Evolutionary conservation across 2,329 filamentous ascomycete genomes (phyloP), one percentile per base, ranked within the genome.

Genomic region (Fusarium armeniacum): DNA sequence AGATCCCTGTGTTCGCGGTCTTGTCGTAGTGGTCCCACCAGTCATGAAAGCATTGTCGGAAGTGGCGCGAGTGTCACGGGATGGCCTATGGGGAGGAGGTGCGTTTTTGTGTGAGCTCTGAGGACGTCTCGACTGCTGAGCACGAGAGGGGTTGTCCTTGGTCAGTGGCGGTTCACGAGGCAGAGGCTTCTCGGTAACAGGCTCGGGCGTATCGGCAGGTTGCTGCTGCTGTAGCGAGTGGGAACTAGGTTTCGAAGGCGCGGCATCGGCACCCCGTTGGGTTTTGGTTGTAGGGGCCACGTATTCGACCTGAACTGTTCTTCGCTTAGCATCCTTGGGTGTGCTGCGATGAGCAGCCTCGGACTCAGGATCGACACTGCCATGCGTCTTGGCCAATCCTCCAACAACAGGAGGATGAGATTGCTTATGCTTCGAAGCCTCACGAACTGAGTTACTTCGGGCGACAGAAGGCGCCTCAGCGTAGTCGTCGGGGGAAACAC

Each of bases 281-380:
- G 95, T 98, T 76, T 95, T 90, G 8, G 93, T 97, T 28, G 91
- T 90, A 26, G 96, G 96, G 22, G 94, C 92, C 59, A 98, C 96
- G 79, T 99, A 99, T 83, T 99, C 96, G 65, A 99, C 93, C 81
- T 99, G 96, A 1, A 99, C 93, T 0, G 96, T 99, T 73, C 94
- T 89, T 60, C 96, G 90, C 81, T 98, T 98, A 75, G 91, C 91
- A 77, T 98, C 94, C 72, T 94, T 91, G 78, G 92, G 92, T 43
- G 88, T 86, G 75, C 89, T 86, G 75, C 90, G 90, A 8, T 80
- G 74, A 35, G 78, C 76, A 13, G 79, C 82, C 65, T 91, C 88
- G 9, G 87, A 83, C 40, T 91, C 89, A 36, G 86, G 83, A 56
- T 94, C 92, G 71, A 93, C 86, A 72, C 91, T 92, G 62, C 90